Base-by-base conservation (phyloP, 2,329 filamentous ascomycete genomes). In the Ilyonectria mors-panacis region DNA sequence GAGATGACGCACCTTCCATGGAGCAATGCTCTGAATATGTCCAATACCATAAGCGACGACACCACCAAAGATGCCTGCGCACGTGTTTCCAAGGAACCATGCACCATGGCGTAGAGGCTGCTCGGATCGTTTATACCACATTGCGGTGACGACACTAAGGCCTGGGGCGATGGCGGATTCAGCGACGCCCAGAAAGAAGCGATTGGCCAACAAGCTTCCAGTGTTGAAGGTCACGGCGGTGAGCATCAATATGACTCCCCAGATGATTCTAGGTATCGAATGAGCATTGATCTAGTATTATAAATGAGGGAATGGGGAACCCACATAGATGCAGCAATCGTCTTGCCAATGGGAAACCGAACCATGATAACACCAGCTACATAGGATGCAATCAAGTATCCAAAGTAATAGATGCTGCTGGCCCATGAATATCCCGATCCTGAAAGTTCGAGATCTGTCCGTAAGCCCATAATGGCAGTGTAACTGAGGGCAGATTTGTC, bases 401-500 rank as follows among this genome's bases (percentile, higher is more conserved):
- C 85, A 71, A 87, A 84, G 74, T 87, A 87, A 68, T 86, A 87
- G 75, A 87, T 83, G 44, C 76, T 83, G 9, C 79, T 78, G 0
- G 85, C 78, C 85, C 86, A 88, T 7, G 84, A 84, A 67, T 87
- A 88, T 53, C 89, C 81, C 45, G 84, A 78, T 6, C 85, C 85
- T 8, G 81, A 79, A 23, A 88, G 76, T 13, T 78, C 70, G 58
- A 86, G 81, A 26, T 85, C 85, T 6, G 80, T 71, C 37, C 79
- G 80, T 5, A 88, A 75, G 1, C 85, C 84, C 82, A 87, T 83
- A 68, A 87, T 80, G 42, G 84, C 83, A 0, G 85, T 84, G 73
- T 86, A 86, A n/a, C 80, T 83, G 1, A 89, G 78, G 0, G 84
- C 85, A 0, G 86, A 86, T 75, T 91, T 91, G 78, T 91, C 89